Conservation (phyloP, 352 stramenopile genomes). For the Pythium guiyangense region DNA sequence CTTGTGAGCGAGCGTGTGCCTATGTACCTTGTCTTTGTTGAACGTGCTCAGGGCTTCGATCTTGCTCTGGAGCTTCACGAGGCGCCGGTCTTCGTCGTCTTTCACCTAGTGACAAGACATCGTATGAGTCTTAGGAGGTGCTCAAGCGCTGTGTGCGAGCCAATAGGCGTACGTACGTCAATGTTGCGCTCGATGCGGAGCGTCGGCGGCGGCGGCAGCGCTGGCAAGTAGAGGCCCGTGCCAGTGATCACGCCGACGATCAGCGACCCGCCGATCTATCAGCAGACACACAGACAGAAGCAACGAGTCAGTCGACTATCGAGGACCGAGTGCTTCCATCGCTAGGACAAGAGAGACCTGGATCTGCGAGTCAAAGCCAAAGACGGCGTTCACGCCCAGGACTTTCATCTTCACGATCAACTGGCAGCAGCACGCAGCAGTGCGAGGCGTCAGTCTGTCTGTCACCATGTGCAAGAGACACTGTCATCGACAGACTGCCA, state of each 20-base stretch:
- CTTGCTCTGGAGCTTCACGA: conserved; percentile 92
- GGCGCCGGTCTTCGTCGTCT: conserved; percentile 91
- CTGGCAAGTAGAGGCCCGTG: conserved; percentile 91
- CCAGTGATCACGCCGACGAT: conserved; percentile 90
- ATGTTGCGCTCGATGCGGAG: conserved; percentile 95
- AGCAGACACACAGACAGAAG: background rate
- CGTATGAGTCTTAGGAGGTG: too few relatives aligned
- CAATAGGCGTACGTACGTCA: conserved; percentile 45
- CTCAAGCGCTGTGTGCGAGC: background rate
- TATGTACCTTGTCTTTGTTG: conserved; percentile 70
- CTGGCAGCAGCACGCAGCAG: conserved; percentile 14
- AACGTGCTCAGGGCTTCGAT: conserved; percentile 86
- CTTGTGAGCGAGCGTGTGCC: background rate
- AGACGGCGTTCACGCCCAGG: conserved; percentile 95
- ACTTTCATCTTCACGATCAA: conserved; percentile 90
- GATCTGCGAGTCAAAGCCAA: conserved; percentile 91
- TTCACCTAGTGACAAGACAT: conserved; percentile 46
- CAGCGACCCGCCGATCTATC: conserved; percentile 78
- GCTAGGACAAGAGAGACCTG: conserved; percentile 31
- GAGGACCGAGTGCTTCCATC: too few relatives aligned
- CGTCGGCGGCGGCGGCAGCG: conserved; percentile 91
- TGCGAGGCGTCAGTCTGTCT: too few relatives aligned
- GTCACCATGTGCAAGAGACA: too few relatives aligned
- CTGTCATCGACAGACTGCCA: background rate
- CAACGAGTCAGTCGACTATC: background rate